Percentiles rank a stretch among this genome's conserved stretches.
Conservation (phyloP, 2,329 filamentous ascomycete species). For the Grosmannia serpens region DNA sequence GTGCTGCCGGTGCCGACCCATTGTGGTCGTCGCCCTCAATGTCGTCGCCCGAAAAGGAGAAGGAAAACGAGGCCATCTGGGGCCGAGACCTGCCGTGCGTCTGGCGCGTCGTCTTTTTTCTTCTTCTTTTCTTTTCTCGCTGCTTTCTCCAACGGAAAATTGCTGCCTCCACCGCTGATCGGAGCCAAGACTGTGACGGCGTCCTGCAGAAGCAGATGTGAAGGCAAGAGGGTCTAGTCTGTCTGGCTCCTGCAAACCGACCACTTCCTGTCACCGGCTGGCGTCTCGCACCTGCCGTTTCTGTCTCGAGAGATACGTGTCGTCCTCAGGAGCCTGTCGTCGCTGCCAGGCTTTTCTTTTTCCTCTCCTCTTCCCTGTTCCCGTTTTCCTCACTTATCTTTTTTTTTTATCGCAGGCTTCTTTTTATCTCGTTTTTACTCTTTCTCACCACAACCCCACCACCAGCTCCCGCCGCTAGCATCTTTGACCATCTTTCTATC, state of each 20-base stretch:
- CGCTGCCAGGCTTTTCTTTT: background rate
- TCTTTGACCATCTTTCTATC: background rate
- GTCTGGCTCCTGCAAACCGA: too few species aligned
- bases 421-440: background rate
- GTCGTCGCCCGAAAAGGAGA: constrained; percentile 53
- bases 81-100: background rate
- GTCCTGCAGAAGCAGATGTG: too few species aligned
- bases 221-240: background rate
- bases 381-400: background rate
- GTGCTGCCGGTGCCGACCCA: constrained; percentile 1
- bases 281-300: background rate
- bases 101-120: background rate
- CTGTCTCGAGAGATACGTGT: background rate
- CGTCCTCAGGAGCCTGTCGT: background rate
- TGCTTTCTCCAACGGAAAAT: background rate
- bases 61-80: constrained; percentile 22
- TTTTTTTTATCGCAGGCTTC: background rate
- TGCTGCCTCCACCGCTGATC: background rate
- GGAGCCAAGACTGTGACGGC: too few species aligned
- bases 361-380: background rate
- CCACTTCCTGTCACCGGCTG: background rate
- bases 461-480: background rate
- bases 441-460: background rate
- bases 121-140: background rate
- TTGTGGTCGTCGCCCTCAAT: constrained; percentile 38